A percentile compares a stretch with the other conserved stretches of the same genome.
These are phyloP conservation scores for Vicia sativa DNA, from an alignment of 306 rosid genomes.

Conservation along the genomic window DNA sequence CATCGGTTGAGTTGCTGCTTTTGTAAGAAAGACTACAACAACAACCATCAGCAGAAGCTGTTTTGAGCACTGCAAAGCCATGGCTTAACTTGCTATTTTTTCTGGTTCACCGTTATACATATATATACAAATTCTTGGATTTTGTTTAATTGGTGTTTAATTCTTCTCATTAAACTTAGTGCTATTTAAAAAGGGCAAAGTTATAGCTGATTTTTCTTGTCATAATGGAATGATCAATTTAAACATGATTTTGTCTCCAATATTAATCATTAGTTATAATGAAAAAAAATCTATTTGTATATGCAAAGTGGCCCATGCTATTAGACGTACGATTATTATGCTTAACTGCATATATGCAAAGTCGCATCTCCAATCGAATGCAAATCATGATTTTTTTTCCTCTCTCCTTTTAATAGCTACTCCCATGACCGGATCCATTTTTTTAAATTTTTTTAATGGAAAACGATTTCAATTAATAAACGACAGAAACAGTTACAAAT, in stretches of 20 bases:
- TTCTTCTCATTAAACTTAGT: neutral
- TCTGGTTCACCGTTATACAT: neutral
- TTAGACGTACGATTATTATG: too few species aligned
- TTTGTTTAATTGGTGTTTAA: neutral
- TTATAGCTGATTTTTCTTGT: neutral
- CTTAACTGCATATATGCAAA: too few species aligned
- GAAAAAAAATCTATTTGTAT: too few species aligned
- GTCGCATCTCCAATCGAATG: too few species aligned
- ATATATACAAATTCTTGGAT: neutral
- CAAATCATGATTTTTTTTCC: too few species aligned
- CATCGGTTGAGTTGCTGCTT: conserved; percentile 3
- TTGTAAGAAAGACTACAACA: neutral
- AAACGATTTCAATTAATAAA: too few species aligned
- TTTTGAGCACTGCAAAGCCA: neutral
- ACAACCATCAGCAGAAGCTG: neutral
- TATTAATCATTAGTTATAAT: neutral
- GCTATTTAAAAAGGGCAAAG: neutral
- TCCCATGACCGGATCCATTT: too few species aligned
- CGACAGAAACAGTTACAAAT: too few species aligned
- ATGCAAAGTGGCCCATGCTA: too few species aligned
- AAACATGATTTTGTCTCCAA: conserved; percentile 1
- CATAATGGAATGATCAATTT: neutral
- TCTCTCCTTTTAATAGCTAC: too few species aligned
- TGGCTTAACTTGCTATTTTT: neutral
- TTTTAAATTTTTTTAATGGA: too few species aligned